Percentiles rank a stretch among this genome's conserved stretches.
Conservation (phyloP, 495 filamentous ascomycete species). For the Lasiosphaeria miniovina region DNA sequence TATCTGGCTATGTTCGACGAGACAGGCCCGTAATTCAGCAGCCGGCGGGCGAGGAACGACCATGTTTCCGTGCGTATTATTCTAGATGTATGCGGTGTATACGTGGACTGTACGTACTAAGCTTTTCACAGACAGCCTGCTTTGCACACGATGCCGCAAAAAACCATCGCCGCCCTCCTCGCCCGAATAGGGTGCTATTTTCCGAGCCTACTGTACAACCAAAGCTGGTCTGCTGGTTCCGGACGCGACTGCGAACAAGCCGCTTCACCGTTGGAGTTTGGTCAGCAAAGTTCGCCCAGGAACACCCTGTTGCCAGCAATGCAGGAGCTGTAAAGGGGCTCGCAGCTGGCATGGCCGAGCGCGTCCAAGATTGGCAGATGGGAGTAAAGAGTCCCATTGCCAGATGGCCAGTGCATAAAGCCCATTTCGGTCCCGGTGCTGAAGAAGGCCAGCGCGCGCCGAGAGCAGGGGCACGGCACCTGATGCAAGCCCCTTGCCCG, state of each 20-base stretch:
- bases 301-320: slow-evolving; percentile 2
- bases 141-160: too few species aligned
- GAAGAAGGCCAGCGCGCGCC: background rate
- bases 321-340: slow-evolving; percentile 15
- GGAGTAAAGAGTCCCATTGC: slow-evolving; percentile 18
- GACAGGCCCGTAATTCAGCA: too few species aligned
- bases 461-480: slow-evolving; percentile 18
- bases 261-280: background rate
- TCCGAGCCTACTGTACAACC: background rate
- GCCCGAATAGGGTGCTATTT: too few species aligned
- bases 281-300: background rate
- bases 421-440: slow-evolving; percentile 11
- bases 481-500: slow-evolving; percentile 10
- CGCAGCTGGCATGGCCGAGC: background rate
- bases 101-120: too few species aligned
- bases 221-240: background rate
- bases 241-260: background rate
- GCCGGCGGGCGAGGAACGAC: too few species aligned
- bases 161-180: too few species aligned
- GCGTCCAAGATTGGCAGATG: slow-evolving; percentile 7
- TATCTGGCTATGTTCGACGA: too few species aligned
- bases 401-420: slow-evolving; percentile 23
- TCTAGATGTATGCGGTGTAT: too few species aligned
- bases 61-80: too few species aligned
- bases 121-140: too few species aligned